These are phyloP conservation scores for Neurospora crassa DNA, from an alignment of 2,329 filamentous ascomycete species.

Conservation along the genomic window DNA sequence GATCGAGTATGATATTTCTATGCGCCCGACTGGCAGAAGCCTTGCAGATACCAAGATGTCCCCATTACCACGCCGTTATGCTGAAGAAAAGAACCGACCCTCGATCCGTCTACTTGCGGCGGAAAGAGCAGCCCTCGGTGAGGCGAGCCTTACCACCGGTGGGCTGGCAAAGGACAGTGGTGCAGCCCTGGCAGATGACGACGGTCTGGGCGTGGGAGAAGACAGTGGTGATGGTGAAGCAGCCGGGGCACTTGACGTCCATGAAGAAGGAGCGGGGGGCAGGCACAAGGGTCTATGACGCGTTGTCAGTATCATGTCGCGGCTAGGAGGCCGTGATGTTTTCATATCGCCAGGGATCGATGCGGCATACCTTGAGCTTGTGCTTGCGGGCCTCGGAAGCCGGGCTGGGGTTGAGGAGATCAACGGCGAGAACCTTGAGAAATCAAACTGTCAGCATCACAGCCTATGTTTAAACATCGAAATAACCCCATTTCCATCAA, in stretches of 20 bases:
- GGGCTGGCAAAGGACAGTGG: conserved; percentile 98
- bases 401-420: conserved; percentile 98
- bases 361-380: conserved; percentile 90
- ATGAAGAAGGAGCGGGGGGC: conserved; percentile 99
- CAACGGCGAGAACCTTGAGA: conserved; percentile 94
- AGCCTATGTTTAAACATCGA: conserved; percentile 5
- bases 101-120: conserved; percentile 82
- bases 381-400: conserved; percentile 99
- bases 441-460: conserved; percentile 37
- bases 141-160: conserved; percentile 98
- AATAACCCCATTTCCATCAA: conserved; percentile 2
- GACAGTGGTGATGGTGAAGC: conserved; percentile 99
- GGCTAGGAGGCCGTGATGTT: neutral
- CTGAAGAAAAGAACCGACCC: conserved; percentile 35
- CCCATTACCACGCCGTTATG: conserved; percentile 40
- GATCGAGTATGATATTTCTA: conserved; percentile 27
- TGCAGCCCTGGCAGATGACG: conserved; percentile 99
- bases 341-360: neutral
- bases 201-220: conserved; percentile 99
- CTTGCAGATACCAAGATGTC: conserved; percentile 51
- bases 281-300: conserved; percentile 74
- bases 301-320: conserved; percentile 8
- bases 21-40: conserved; percentile 25
- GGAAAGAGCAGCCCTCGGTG: conserved; percentile 99
- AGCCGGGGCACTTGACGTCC: conserved; percentile 99